Base-by-base conservation (phyloP, 805 yeast species). In the Phaffomyces opuntiae region DNA sequence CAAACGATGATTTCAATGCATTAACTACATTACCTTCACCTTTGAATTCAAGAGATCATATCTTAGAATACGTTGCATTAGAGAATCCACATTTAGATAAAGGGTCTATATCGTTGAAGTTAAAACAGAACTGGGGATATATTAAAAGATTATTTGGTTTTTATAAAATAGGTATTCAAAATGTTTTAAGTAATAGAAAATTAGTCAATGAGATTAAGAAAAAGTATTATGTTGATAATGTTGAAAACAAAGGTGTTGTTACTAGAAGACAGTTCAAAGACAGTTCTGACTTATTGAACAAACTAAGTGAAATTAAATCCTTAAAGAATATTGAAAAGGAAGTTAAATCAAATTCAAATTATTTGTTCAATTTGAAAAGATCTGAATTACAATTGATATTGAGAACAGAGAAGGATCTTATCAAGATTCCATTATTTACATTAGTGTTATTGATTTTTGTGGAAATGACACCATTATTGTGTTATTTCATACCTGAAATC, bases 101-200 rank as follows among this genome's bases (percentile, higher is more conserved):
- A n/a, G 40, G 48, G 4, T 39, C 45, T 43, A 51, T 43, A 43
- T 43, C 37, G 39, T 54, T 40, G 36, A 60, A 40, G 52, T 51
- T 56, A 26, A 69, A 66, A 43, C 77, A 77, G 51, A 68, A 68
- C 53, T 55, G 62, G 21, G 63, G 69, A 1, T 72, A 72, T 50
- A 78, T 75, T 7, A 72, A 73, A 53, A 51, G 64, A 3, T 51
- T 78, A 38, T 53, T 81, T 36, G 59, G 59, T 7, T 80, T 81
- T 57, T 83, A 83, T 64, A 74, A 74, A 49, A 59, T 65, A 2
- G 90, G 91, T 1, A 67, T 83, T 3, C 60, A 65, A 19, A 75
- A 74, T 51, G 74, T 81, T 1, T 80, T 82, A 78, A 49, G 60
- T 1, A 78, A 78, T 48, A 54, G 66, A 27, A 59, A 56, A 24